Evolutionary conservation across 495 filamentous ascomycete species (phyloP).

Genomic region (Penicillium simplicissimum): DNA sequence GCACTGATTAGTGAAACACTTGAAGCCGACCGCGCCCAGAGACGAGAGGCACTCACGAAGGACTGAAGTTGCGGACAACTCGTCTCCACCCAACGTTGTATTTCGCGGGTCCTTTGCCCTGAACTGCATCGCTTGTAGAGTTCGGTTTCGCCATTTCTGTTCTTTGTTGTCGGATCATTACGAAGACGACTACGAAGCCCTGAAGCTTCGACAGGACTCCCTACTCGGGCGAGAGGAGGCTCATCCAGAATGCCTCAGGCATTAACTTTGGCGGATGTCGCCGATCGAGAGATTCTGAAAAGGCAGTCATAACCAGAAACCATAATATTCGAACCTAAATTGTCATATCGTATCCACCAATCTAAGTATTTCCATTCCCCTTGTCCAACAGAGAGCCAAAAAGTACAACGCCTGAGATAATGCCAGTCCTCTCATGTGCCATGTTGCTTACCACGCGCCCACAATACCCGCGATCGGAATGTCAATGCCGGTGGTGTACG

Average conservation of each 20-base stretch:
- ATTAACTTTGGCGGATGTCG: background rate
- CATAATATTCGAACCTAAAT: background rate
- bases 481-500: slow-evolving; percentile 41
- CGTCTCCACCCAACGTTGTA: slow-evolving; percentile 43
- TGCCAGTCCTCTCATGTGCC: background rate
- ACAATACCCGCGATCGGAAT: slow-evolving; percentile 46
- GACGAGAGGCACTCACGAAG: slow-evolving; percentile 37
- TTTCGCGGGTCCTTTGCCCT: slow-evolving; percentile 13
- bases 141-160: background rate
- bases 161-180: background rate
- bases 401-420: slow-evolving; percentile 12
- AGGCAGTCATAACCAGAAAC: background rate
- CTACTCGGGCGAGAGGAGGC: too few species aligned
- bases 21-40: background rate
- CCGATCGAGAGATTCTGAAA: background rate
- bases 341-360: background rate
- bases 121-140: background rate
- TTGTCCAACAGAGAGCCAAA: background rate
- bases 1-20: background rate
- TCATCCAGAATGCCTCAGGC: background rate
- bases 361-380: background rate
- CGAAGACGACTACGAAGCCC: background rate
- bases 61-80: slow-evolving; percentile 49
- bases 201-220: background rate
- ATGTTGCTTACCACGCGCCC: slow-evolving; percentile 40